A percentile compares a stretch with the other conserved stretches of the same genome.
These are phyloP conservation scores for Vaccinium darrowii DNA, from an alignment of 148 eudicot species.

Conservation along the genomic window DNA sequence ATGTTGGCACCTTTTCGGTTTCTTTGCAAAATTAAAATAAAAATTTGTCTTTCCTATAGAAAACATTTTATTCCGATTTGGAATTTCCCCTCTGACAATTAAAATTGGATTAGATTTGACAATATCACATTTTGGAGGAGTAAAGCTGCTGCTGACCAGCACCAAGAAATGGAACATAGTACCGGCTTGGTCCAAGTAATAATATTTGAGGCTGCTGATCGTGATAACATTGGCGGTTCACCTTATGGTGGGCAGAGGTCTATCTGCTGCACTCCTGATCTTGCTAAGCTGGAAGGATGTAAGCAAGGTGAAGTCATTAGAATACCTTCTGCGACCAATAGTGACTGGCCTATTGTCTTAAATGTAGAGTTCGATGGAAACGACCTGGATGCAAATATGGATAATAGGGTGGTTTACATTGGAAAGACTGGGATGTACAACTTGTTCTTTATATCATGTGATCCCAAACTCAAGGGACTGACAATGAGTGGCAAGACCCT, in stretches of 20 bases:
- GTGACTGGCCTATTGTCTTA: slow-evolving; percentile 69
- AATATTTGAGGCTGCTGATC: slow-evolving; percentile 95
- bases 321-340: slow-evolving; percentile 60
- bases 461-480: slow-evolving; percentile 74
- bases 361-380: slow-evolving; percentile 73
- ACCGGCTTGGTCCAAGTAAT: slow-evolving; percentile 79
- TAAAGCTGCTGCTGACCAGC: slow-evolving; percentile 56
- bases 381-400: slow-evolving; percentile 51
- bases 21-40: background rate
- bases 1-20: background rate
- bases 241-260: slow-evolving; percentile 97
- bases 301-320: slow-evolving; percentile 88
- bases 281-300: slow-evolving; percentile 96
- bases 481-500: slow-evolving; percentile 69
- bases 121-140: slow-evolving; percentile 93
- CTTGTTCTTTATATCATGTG: slow-evolving; percentile 90
- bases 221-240: slow-evolving; percentile 95
- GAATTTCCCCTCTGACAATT: slow-evolving; percentile 13
- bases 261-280: slow-evolving; percentile 97
- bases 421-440: slow-evolving; percentile 94
- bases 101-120: slow-evolving; percentile 58
- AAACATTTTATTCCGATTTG: background rate
- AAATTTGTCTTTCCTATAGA: background rate
- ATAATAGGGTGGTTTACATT: slow-evolving; percentile 52
- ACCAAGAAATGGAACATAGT: slow-evolving; percentile 51